Conservation (phyloP, 441 rosid genomes). For the Croton laevigatus region DNA sequence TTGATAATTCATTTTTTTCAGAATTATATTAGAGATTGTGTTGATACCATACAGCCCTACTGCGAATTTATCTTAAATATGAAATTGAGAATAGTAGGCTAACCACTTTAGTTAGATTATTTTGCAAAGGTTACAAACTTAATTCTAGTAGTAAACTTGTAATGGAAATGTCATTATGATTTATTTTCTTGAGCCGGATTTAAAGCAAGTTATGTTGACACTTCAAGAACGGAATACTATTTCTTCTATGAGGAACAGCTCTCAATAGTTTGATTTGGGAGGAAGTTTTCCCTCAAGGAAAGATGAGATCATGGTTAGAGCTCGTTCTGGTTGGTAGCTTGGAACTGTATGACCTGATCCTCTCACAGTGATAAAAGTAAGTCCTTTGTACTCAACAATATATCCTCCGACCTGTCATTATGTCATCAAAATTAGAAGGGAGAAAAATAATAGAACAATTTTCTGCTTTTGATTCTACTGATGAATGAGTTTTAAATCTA, state of each 20-base stretch:
- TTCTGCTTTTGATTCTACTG: neutral
- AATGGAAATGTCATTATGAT: neutral
- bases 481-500: neutral
- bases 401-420: conserved; percentile 47
- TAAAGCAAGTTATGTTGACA: neutral
- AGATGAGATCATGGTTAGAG: conserved; percentile 38
- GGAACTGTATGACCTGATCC: conserved; percentile 52
- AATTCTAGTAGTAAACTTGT: neutral
- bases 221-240: neutral
- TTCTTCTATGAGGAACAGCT: neutral
- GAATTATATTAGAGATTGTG: neutral
- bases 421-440: neutral
- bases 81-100: neutral
- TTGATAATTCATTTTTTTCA: no score
- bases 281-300: conserved; percentile 28
- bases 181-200: neutral
- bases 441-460: neutral
- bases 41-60: neutral
- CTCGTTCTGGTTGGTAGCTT: conserved; percentile 39
- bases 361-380: conserved; percentile 36
- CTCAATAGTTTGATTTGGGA: neutral
- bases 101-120: neutral
- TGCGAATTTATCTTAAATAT: neutral
- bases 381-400: conserved; percentile 38
- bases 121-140: neutral